These are phyloP conservation scores for Xylaria grammica DNA, from an alignment of 495 filamentous ascomycete genomes.

Conservation along the genomic window DNA sequence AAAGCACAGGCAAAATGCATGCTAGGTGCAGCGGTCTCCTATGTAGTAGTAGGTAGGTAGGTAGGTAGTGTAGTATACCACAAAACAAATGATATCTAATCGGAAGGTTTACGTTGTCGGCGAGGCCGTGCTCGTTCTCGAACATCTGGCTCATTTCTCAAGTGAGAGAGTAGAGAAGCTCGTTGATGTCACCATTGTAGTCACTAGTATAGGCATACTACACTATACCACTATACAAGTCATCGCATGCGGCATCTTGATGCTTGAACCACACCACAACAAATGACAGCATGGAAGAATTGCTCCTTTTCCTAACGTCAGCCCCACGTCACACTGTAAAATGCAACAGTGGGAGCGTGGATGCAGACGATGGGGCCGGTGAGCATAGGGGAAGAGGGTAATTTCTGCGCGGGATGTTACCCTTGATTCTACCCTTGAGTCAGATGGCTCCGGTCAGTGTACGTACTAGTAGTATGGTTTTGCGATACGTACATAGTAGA, in stretches of 20 bases:
- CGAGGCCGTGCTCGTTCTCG: conserved; percentile 3
- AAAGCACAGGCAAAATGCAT: background rate
- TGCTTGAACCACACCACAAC: background rate
- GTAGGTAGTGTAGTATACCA: too few species aligned
- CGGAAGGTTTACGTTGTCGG: background rate
- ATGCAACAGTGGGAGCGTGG: conserved; percentile 3
- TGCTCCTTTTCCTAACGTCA: conserved; percentile 3
- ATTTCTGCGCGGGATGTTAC: conserved; percentile 15
- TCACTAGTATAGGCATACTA: background rate
- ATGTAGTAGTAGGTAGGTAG: background rate
- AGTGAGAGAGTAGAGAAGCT: conserved; percentile 1
- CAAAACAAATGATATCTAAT: too few species aligned
- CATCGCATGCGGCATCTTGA: conserved; percentile 11
- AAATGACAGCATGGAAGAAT: conserved; percentile 18
- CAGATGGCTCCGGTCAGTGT: background rate
- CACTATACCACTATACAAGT: conserved; percentile 3
- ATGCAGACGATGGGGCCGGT: conserved; percentile 21
- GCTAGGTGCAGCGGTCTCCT: background rate
- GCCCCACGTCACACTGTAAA: conserved; percentile 21
- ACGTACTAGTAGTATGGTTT: background rate
- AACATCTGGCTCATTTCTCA: background rate
- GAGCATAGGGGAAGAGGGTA: background rate
- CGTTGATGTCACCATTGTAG: background rate
- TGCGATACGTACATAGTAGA: too few species aligned
- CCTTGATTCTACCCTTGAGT: conserved; percentile 9